Evolutionary conservation across 2,329 filamentous ascomycete genomes (phyloP).

Genomic region (Zymoseptoria passerinii): DNA sequence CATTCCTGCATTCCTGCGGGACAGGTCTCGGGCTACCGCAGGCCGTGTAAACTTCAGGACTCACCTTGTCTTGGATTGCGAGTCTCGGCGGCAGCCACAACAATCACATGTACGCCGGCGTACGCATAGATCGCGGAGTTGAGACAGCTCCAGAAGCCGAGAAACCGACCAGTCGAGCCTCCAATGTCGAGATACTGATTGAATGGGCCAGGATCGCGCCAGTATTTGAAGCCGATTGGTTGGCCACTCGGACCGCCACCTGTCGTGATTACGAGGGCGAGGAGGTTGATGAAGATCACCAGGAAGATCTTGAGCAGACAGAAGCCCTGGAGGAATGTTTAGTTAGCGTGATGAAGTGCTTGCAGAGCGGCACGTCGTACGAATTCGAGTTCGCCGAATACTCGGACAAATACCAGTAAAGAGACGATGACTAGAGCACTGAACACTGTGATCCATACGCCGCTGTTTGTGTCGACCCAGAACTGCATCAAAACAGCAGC

Average conservation of each 20-base stretch:
- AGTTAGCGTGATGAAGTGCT: background rate
- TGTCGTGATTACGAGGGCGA: constrained; percentile 15
- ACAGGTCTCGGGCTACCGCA: background rate
- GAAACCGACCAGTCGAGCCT: constrained; percentile 11
- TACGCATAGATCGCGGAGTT: constrained; percentile 36
- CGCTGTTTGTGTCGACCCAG: constrained; percentile 11
- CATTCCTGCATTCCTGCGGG: too few relatives aligned
- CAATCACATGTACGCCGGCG: constrained; percentile 53
- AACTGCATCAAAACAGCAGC: constrained; percentile 8
- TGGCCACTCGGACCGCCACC: constrained; percentile 13
- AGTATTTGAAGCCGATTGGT: constrained; percentile 14
- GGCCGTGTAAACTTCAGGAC: background rate
- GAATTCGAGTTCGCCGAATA: constrained; percentile 18
- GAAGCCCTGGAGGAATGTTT: background rate
- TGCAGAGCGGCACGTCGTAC: background rate
- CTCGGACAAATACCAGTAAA: constrained; percentile 8
- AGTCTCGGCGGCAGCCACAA: constrained; percentile 46
- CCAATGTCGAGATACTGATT: constrained; percentile 11
- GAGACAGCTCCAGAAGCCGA: constrained; percentile 13
- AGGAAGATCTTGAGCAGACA: constrained; percentile 16
- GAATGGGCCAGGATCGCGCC: constrained; percentile 12
- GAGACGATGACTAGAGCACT: constrained; percentile 7
- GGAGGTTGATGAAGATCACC: constrained; percentile 17
- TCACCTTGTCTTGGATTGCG: background rate
- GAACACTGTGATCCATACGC: constrained; percentile 12